Percentiles rank a stretch among this genome's conserved stretches.
Conservation (phyloP, 805 yeast genomes). For the Saturnispora silvae region DNA sequence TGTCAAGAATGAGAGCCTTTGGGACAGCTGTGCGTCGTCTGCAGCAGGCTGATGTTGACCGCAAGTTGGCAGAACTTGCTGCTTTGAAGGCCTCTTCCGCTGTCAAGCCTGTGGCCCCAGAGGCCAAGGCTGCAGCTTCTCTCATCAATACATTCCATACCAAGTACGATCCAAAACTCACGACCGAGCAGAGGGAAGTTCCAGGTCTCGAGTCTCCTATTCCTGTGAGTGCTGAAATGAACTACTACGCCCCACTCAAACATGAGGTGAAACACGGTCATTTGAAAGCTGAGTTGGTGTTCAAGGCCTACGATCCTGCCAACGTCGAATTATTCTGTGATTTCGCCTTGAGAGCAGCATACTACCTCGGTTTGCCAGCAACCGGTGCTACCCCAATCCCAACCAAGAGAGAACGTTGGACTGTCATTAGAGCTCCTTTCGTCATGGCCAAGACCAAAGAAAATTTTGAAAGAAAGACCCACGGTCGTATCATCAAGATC, state of each 20-base stretch:
- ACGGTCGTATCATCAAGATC: slow-evolving; percentile 58
- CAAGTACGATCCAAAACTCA: slow-evolving; percentile 28
- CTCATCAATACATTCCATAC: slow-evolving; percentile 20
- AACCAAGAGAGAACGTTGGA: slow-evolving; percentile 77
- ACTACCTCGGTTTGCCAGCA: slow-evolving; percentile 79
- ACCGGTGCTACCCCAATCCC: slow-evolving; percentile 61
- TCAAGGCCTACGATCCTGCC: slow-evolving; percentile 61
- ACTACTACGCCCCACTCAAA: slow-evolving; percentile 70
- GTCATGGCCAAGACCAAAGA: slow-evolving; percentile 91
- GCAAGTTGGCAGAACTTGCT: slow-evolving; percentile 21
- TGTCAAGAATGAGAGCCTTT: too few relatives aligned
- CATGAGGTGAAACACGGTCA: slow-evolving; percentile 60
- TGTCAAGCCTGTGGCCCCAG: slow-evolving; percentile 12
- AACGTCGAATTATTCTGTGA: slow-evolving; percentile 70
- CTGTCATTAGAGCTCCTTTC: slow-evolving; percentile 87
- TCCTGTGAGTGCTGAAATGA: slow-evolving; percentile 78
- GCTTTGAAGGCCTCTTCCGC: slow-evolving; percentile 13
- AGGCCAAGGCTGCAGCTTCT: slow-evolving; percentile 15
- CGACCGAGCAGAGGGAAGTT: slow-evolving; percentile 25
- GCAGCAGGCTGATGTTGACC: slow-evolving; percentile 13
- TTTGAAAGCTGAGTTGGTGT: slow-evolving; percentile 63
- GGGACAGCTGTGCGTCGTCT: background rate
- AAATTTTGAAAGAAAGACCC: slow-evolving; percentile 84
- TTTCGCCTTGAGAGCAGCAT: slow-evolving; percentile 84
- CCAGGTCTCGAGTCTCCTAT: slow-evolving; percentile 41